Evolutionary conservation across 2,329 filamentous ascomycete genomes (phyloP).

Genomic region (Colletotrichum sublineola): DNA sequence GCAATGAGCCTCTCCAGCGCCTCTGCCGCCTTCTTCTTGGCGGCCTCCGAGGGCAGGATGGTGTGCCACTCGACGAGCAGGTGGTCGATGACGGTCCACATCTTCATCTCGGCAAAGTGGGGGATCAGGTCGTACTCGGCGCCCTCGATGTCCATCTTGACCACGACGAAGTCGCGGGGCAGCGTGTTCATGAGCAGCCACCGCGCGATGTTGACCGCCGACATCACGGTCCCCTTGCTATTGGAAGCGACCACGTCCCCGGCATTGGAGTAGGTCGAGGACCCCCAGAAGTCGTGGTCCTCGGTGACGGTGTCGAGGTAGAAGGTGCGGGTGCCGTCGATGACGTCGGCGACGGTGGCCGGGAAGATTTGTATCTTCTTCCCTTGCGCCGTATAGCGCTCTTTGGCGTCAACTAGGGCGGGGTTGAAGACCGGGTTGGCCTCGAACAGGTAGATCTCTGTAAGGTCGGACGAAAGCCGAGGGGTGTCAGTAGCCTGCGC

Average conservation of each 20-base stretch:
- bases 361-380: background rate
- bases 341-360: background rate
- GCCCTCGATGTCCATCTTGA: conserved; percentile 44
- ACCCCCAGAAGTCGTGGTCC: background rate
- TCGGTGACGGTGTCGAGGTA: background rate
- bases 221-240: conserved; percentile 54
- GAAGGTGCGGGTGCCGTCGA: background rate
- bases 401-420: background rate
- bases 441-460: background rate
- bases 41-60: background rate
- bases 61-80: conserved; percentile 30
- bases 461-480: background rate
- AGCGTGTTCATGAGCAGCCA: conserved; percentile 43
- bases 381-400: background rate
- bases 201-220: conserved; percentile 19
- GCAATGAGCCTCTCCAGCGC: background rate
- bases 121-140: conserved; percentile 36
- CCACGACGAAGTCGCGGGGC: conserved; percentile 41
- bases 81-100: conserved; percentile 33
- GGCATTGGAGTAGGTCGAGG: background rate
- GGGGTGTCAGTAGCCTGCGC: background rate
- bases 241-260: background rate
- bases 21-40: background rate
- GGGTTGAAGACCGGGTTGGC: conserved; percentile 1
- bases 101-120: conserved; percentile 31